Conservation (phyloP, 2,329 filamentous ascomycete genomes). For the Phialocephala sp. region DNA sequence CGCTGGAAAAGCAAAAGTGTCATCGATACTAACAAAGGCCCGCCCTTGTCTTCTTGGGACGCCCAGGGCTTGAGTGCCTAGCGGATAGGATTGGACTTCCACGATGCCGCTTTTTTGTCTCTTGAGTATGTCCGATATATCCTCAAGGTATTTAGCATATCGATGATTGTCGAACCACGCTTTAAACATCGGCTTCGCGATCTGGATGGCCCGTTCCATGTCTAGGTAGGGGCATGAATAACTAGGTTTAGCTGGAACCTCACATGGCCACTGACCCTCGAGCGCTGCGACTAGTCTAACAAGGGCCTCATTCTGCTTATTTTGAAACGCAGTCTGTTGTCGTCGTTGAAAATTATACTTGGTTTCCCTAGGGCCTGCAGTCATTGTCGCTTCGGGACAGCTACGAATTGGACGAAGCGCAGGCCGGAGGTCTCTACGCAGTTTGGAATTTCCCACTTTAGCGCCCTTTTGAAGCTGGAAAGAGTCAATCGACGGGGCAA, state of each 20-base stretch:
- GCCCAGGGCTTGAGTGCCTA: neutral
- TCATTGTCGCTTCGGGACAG: neutral
- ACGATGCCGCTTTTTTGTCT: neutral
- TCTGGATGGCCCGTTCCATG: conserved; percentile 8
- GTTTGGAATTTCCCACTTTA: no score
- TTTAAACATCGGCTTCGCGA: conserved; percentile 13
- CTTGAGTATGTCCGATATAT: conserved; percentile 10
- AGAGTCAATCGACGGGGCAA: neutral
- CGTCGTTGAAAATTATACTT: neutral
- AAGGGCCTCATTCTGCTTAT: neutral
- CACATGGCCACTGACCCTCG: conserved; percentile 7
- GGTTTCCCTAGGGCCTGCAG: neutral
- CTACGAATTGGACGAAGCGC: neutral
- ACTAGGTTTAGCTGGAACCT: neutral
- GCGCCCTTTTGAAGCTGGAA: neutral
- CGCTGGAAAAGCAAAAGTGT: neutral
- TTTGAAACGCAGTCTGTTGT: neutral
- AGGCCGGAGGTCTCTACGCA: neutral
- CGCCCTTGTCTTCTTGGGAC: neutral
- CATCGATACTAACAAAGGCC: neutral
- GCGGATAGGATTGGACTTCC: neutral
- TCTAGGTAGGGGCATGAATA: neutral
- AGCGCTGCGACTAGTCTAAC: neutral
- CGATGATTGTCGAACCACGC: conserved; percentile 20
- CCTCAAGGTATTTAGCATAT: conserved; percentile 17